These are phyloP conservation scores for Globisporangium paddicum DNA, from an alignment of 352 stramenopile genomes.

Conservation along the genomic window DNA sequence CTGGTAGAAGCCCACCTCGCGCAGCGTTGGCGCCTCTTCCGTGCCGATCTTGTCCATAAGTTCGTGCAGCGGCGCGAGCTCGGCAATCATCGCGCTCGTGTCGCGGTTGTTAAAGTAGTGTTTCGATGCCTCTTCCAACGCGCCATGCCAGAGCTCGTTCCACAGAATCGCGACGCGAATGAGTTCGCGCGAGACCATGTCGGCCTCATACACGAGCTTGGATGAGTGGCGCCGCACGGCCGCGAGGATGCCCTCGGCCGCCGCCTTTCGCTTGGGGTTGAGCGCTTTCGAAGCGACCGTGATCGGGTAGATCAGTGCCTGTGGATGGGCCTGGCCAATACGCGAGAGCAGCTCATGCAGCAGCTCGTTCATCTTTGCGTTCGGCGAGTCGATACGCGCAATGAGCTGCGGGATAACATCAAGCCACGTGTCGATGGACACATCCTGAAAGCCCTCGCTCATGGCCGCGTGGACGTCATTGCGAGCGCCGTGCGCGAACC, in stretches of 20 bases:
- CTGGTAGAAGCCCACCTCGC: slow-evolving; percentile 82
- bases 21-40: slow-evolving; percentile 77
- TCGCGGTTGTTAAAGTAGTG: slow-evolving; percentile 98
- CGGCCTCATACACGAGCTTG: slow-evolving; percentile 96
- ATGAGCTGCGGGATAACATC: slow-evolving; percentile 98
- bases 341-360: slow-evolving; percentile 88
- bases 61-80: slow-evolving; percentile 93
- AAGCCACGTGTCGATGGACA: slow-evolving; percentile 98
- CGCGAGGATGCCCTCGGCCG: slow-evolving; percentile 95
- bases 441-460: slow-evolving; percentile 87
- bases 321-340: slow-evolving; percentile 94
- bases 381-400: slow-evolving; percentile 85
- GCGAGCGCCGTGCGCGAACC: slow-evolving; percentile 96
- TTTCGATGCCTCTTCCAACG: slow-evolving; percentile 97
- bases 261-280: slow-evolving; percentile 84
- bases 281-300: slow-evolving; percentile 96
- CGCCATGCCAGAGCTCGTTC: slow-evolving; percentile 98
- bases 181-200: slow-evolving; percentile 95
- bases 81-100: slow-evolving; percentile 95
- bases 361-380: slow-evolving; percentile 73
- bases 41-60: slow-evolving; percentile 76
- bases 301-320: slow-evolving; percentile 99
- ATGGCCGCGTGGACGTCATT: slow-evolving; percentile 85
- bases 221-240: slow-evolving; percentile 94
- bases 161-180: slow-evolving; percentile 99